These are phyloP conservation scores for Pulveroboletus ravenelii DNA, from an alignment of 768 basidiomycete species.

Conservation along the genomic window DNA sequence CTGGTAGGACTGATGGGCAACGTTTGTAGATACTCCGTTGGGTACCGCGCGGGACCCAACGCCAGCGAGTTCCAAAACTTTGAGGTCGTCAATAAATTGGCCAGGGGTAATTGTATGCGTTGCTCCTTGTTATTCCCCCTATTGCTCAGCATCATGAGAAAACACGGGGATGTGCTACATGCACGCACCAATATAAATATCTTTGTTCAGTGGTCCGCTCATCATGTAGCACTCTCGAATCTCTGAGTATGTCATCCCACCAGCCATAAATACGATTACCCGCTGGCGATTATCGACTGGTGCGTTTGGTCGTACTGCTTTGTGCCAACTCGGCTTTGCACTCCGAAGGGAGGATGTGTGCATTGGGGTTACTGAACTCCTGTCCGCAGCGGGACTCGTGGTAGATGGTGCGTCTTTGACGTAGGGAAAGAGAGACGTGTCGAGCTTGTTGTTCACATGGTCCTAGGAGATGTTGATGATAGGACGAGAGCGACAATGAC, in stretches of 20 bases:
- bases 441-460: slow-evolving; percentile 72
- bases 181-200: slow-evolving; percentile 80
- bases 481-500: background rate
- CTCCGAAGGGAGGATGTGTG: slow-evolving; percentile 78
- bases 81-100: slow-evolving; percentile 81
- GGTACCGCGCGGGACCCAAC: slow-evolving; percentile 70
- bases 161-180: slow-evolving; percentile 36
- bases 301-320: slow-evolving; percentile 54
- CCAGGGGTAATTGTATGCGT: slow-evolving; percentile 84
- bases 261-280: slow-evolving; percentile 85
- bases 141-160: slow-evolving; percentile 26
- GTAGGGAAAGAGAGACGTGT: slow-evolving; percentile 81
- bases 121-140: slow-evolving; percentile 54
- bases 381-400: slow-evolving; percentile 40
- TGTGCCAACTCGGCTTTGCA: slow-evolving; percentile 86
- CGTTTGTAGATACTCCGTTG: slow-evolving; percentile 57
- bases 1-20: slow-evolving; percentile 53
- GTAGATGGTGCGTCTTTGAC: slow-evolving; percentile 72
- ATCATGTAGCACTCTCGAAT: slow-evolving; percentile 84
- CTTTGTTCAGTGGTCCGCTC: slow-evolving; percentile 70
- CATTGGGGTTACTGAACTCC: slow-evolving; percentile 46
- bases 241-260: slow-evolving; percentile 96
- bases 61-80: slow-evolving; percentile 82
- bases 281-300: slow-evolving; percentile 62
- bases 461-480: slow-evolving; percentile 49